Conservation (phyloP, 2,329 filamentous ascomycete genomes). For the Purpureocillium takamizusanense region DNA sequence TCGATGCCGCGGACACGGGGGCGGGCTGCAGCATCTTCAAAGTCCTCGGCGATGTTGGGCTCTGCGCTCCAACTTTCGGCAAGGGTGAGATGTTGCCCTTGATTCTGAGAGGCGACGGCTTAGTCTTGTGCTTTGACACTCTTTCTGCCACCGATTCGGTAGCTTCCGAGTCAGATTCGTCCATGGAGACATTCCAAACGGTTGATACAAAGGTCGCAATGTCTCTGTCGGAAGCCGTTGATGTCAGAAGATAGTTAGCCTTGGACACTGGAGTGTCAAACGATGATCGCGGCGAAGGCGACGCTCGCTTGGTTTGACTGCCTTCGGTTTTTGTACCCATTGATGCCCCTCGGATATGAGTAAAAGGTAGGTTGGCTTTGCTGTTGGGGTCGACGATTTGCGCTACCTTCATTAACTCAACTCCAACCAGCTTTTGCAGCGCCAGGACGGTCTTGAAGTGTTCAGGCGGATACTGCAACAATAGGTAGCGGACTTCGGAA, state of each 20-base stretch:
- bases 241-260: slow-evolving; percentile 48
- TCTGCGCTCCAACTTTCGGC: slow-evolving; percentile 13
- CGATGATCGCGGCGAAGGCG: slow-evolving; percentile 15
- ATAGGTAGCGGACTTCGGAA: slow-evolving; percentile 41
- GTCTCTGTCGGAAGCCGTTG: slow-evolving; percentile 43
- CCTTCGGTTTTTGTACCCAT: slow-evolving; percentile 17
- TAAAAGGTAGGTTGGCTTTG: slow-evolving; percentile 26
- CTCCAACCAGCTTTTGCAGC: slow-evolving; percentile 47
- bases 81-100: slow-evolving; percentile 21
- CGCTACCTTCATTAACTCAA: slow-evolving; percentile 47
- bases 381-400: slow-evolving; percentile 41
- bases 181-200: slow-evolving; percentile 34
- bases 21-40: not conserved
- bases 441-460: slow-evolving; percentile 49
- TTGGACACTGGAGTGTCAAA: slow-evolving; percentile 32
- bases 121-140: slow-evolving; percentile 9
- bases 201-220: slow-evolving; percentile 43
- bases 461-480: slow-evolving; percentile 49
- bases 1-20: slow-evolving; percentile 5
- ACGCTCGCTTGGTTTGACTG: slow-evolving; percentile 10
- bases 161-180: slow-evolving; percentile 30
- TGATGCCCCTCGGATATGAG: slow-evolving; percentile 26
- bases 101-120: slow-evolving; percentile 15
- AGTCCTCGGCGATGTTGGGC: slow-evolving; percentile 10
- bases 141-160: slow-evolving; percentile 23